Evolutionary conservation across 2,329 filamentous ascomycete genomes (phyloP).

Genomic region (Tolypocladium guangdongense): DNA sequence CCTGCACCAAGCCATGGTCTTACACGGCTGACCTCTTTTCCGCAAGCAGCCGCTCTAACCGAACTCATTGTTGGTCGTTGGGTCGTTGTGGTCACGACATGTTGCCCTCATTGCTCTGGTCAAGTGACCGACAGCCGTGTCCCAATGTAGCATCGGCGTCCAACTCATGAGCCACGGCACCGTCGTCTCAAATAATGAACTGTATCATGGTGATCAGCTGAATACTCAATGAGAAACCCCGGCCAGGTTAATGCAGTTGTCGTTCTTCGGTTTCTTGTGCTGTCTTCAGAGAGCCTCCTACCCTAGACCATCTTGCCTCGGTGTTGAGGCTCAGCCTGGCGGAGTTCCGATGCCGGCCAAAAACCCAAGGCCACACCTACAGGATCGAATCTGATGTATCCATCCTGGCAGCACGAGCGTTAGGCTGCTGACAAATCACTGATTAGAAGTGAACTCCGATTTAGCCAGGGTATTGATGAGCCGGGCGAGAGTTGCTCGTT

Average conservation of each 20-base stretch:
- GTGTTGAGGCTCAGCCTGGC: too few species aligned
- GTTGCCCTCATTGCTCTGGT: not conserved
- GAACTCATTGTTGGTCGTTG: not conserved
- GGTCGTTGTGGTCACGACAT: too few species aligned
- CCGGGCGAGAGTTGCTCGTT: not conserved
- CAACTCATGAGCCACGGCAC: not conserved
- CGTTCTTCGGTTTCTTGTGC: too few species aligned
- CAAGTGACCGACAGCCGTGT: too few species aligned
- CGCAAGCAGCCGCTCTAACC: not conserved
- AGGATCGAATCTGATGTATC: not conserved
- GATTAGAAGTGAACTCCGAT: not conserved
- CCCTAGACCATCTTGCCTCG: not conserved
- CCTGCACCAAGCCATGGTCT: not conserved
- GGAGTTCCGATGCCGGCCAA: too few species aligned
- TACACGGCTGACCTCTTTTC: not conserved
- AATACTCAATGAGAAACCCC: not conserved
- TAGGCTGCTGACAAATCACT: not conserved
- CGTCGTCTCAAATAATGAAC: not conserved
- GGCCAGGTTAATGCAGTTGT: too few species aligned
- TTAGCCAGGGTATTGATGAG: not conserved
- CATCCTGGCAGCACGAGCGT: too few species aligned
- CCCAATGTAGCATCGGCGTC: not conserved
- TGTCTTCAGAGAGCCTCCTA: not conserved
- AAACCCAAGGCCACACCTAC: too few species aligned
- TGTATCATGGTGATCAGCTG: not conserved